Base-by-base conservation (phyloP, 306 rosid species). In the Citrullus colocynthis region DNA sequence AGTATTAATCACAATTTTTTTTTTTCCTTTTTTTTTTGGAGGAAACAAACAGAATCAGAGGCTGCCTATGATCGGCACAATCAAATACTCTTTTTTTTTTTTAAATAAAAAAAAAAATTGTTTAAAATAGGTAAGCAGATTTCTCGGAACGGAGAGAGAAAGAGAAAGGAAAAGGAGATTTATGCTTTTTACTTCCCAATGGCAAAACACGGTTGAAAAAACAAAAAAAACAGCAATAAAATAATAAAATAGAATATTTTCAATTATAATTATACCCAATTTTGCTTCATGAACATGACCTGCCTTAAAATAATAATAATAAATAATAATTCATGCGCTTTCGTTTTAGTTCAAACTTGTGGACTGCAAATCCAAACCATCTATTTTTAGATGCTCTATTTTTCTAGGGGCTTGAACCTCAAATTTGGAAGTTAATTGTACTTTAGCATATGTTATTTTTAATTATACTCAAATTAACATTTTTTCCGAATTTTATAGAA, bases 31-130 rank as follows among this genome's bases (percentile, higher is more conserved):
- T 24, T 24, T 24, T 24, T 24, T 24, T 24, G 28, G 28, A 60
- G 59, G 64, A 78, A 58, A 54, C 79, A 76, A 80, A 76, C 69
- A 36, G 66, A 64, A 78, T 67, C 45, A 21, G 80, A 87, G 89
- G 86, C 89, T 80, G 70, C 51, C 37, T 64, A 71, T 81, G 88
- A 86, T 93, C 87, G 81, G 80, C 78, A 51, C 36, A 67, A 72
- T 44, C 78, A 64, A 57, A 21, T 37, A 39, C 15, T 36, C 11
- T 52, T 52, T 52, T 52, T 52, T 10, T 45, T 45, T 45, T 45
- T 45, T 34, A 34, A 45, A 45, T 48, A 2, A 51, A 17, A 55
- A 49, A 59, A 30, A 15, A 37, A 44, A n/a, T n/a, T 21, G 70
- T 85, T 78, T 60, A 58, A 39, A 86, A 85, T 78, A 21, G 77